These are phyloP conservation scores for Starmerella sirachaensis DNA, from an alignment of 805 yeast genomes.

Conservation along the genomic window DNA sequence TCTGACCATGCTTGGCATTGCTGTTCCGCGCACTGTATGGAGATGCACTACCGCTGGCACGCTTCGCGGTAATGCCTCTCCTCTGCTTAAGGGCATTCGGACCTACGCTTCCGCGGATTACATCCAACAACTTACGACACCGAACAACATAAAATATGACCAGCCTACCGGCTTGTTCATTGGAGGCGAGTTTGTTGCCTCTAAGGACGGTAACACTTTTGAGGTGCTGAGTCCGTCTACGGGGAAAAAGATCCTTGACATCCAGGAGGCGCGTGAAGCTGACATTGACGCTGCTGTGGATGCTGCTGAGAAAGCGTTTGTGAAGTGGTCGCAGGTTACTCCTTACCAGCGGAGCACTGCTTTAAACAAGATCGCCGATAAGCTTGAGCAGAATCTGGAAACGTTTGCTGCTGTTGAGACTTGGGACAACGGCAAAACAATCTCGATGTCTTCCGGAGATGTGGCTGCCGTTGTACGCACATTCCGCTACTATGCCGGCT, in stretches of 20 bases:
- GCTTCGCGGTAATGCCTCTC: too few species aligned
- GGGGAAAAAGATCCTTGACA: slow-evolving; percentile 54
- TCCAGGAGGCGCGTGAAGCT: slow-evolving; percentile 64
- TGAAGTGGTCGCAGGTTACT: slow-evolving; percentile 55
- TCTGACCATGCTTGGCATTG: too few species aligned
- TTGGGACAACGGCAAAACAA: slow-evolving; percentile 79
- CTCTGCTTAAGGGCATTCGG: too few species aligned
- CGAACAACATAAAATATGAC: slow-evolving; percentile 34
- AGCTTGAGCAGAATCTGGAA: slow-evolving; percentile 61
- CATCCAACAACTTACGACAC: slow-evolving; percentile 16
- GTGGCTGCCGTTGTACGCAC: slow-evolving; percentile 45
- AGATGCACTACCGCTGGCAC: too few species aligned
- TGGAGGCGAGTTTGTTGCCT: slow-evolving; percentile 47
- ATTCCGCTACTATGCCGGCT: slow-evolving; percentile 59
- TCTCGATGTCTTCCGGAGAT: slow-evolving; percentile 34
- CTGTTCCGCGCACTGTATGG: too few species aligned
- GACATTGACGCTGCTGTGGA: slow-evolving; percentile 80
- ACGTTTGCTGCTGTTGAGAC: slow-evolving; percentile 71
- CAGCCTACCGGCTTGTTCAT: slow-evolving; percentile 75
- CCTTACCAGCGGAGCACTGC: slow-evolving; percentile 56
- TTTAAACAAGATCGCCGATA: slow-evolving; percentile 63
- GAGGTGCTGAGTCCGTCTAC: slow-evolving; percentile 61
- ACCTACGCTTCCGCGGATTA: too few species aligned
- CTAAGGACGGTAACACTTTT: slow-evolving; percentile 48
- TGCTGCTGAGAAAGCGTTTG: slow-evolving; percentile 70